Evolutionary conservation across 2,329 filamentous ascomycete genomes (phyloP).

Genomic region (Grosmannia penicillata): DNA sequence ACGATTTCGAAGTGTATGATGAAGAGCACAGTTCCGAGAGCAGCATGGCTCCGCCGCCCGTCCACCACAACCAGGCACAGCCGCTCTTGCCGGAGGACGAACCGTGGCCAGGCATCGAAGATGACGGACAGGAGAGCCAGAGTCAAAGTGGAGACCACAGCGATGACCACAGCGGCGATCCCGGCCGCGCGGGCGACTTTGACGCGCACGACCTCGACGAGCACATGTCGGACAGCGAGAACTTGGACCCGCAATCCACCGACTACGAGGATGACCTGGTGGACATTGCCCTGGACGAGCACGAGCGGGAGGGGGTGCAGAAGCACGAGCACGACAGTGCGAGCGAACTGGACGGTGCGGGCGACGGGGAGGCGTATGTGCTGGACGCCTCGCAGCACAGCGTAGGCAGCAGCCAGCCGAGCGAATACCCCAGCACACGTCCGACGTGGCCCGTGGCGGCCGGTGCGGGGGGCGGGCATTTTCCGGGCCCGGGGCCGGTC

Average conservation of each 20-base stretch:
- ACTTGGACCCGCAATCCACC: constrained; percentile 26
- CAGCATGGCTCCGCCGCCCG: constrained; percentile 11
- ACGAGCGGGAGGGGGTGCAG: background rate
- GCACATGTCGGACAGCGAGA: constrained; percentile 32
- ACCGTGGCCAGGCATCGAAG: constrained; percentile 41
- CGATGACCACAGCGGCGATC: background rate
- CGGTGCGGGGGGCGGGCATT: too few relatives aligned
- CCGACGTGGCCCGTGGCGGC: constrained; percentile 13
- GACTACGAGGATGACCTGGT: constrained; percentile 6
- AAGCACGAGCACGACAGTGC: background rate
- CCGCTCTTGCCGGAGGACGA: constrained; percentile 35
- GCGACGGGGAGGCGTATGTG: constrained; percentile 5
- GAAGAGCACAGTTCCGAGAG: constrained; percentile 10
- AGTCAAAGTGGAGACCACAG: too few relatives aligned
- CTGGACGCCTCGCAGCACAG: constrained; percentile 11
- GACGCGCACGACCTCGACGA: background rate
- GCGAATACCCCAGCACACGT: constrained; percentile 40
- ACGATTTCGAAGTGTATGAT: constrained; percentile 16
- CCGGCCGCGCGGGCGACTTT: too few relatives aligned
- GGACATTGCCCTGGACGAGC: constrained; percentile 1
- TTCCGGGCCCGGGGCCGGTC: too few relatives aligned
- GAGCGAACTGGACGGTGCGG: background rate
- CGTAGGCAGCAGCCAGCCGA: constrained; percentile 34
- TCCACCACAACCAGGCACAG: background rate
- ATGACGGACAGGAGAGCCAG: too few relatives aligned